Base-by-base conservation (phyloP, 306 rosid species). In the Boehmeria nivea region DNA sequence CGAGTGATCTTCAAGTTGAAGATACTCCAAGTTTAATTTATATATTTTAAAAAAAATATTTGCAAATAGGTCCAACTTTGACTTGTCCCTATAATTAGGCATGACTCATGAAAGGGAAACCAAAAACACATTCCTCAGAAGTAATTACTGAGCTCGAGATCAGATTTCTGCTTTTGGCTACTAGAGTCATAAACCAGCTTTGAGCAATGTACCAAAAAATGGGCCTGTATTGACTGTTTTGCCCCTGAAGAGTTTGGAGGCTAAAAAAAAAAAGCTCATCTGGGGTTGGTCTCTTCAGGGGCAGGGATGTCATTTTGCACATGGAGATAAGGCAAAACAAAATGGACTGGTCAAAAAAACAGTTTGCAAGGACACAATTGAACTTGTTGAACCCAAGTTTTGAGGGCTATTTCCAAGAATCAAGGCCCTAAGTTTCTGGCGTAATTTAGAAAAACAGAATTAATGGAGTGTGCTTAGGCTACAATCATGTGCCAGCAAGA, bases 401-500 rank as follows among this genome's bases (percentile, higher is more conserved):
- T 75, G 56, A 55, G 84, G 79, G 68, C 48, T 70, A 22, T 75
- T 79, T 65, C 62, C 63, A 22, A 78, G 79, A 75, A 75, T 42
- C 63, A 64, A 75, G 67, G 65, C 66, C 76, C 80, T 63, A 75
- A 77, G 71, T 77, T 43, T 34, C 67, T 70, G 80, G 65, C 63
- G 60, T 66, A 64, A 69, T 64, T 55, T 75, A 54, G 54, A 20
- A 43, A 43, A 43, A 9, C 0, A 43, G 26, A 59, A 33, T 33
- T 33, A 33, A 33, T 33, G 5, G 11, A 72, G 38, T 69, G 50
- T 43, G 62, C 79, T 60, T 61, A 26, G 46, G 33, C 52, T 18
- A 63, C 65, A 56, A 74, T 54, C 48, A 71, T 26, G 51, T 69
- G 80, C 77, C 87, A 80, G 80, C 78, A 58, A 67, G 55, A 60